Conservation (phyloP, 1,284 basidiomycete genomes). For the Ganoderma multipileum region DNA sequence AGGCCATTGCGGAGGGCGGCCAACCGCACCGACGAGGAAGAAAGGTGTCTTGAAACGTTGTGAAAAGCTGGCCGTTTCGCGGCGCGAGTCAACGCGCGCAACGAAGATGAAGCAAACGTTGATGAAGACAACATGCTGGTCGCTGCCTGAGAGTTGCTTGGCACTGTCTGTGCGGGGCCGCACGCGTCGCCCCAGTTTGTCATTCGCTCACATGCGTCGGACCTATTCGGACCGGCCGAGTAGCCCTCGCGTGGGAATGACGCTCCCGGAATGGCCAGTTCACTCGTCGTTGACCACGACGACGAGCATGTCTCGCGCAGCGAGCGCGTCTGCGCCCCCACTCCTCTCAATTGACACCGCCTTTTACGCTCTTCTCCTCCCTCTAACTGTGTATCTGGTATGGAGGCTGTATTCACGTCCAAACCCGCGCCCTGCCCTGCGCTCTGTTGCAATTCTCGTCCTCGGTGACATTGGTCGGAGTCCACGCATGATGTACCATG, state of each 20-base stretch:
- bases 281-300: conserved; percentile 18
- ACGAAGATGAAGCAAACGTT: conserved; percentile 30
- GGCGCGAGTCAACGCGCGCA: conserved; percentile 22
- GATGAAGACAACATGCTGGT: conserved; percentile 32
- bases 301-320: conserved; percentile 21
- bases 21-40: conserved; percentile 29
- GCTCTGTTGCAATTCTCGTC: conserved; percentile 88
- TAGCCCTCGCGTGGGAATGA: not conserved
- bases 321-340: conserved; percentile 4
- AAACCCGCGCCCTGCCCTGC: conserved; percentile 48
- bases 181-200: not conserved
- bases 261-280: not conserved
- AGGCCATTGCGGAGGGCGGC: conserved; percentile 42
- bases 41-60: conserved; percentile 26
- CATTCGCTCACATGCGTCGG: not conserved
- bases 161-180: not conserved
- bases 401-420: conserved; percentile 26
- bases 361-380: not conserved
- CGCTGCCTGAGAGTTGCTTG: conserved; percentile 2
- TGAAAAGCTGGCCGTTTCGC: conserved; percentile 3
- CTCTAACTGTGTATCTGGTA: conserved; percentile 13
- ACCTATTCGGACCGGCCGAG: not conserved
- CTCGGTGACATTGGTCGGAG: conserved; percentile 96
- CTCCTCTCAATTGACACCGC: conserved; percentile 4
- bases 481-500: conserved; percentile 99